Evolutionary conservation across 306 rosid species (phyloP).

Genomic region (Heteromeles arbutifolia): DNA sequence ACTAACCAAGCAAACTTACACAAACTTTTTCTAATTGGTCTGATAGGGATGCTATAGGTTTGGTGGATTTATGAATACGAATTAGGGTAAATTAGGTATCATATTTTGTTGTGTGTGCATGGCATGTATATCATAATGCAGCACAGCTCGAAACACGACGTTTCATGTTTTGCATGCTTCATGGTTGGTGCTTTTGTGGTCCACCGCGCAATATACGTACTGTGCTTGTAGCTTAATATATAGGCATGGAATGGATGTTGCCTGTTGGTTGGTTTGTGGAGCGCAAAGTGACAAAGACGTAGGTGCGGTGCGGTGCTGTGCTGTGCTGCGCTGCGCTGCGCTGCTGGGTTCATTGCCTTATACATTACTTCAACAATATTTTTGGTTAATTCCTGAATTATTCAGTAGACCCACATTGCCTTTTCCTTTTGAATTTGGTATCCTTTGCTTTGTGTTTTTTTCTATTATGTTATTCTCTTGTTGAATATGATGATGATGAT

Average conservation of each 20-base stretch:
- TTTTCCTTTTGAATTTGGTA: background rate
- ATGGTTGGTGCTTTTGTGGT: background rate
- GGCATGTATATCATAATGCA: background rate
- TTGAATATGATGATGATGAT: background rate
- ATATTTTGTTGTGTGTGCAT: background rate
- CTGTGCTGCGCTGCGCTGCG: too few species aligned
- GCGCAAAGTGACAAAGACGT: background rate
- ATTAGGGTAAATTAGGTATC: background rate
- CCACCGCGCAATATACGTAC: background rate
- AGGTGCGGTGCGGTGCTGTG: background rate
- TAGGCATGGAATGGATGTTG: background rate
- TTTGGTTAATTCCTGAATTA: constrained; percentile 1
- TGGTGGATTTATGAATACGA: background rate
- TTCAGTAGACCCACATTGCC: background rate
- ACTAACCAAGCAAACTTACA: too few species aligned
- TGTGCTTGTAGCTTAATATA: background rate
- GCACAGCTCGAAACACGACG: background rate
- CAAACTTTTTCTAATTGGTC: too few species aligned
- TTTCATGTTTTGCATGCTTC: background rate
- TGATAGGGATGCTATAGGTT: background rate
- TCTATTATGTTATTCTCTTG: background rate
- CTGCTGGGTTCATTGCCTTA: background rate
- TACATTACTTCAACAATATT: background rate
- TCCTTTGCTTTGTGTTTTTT: background rate
- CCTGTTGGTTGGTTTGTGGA: background rate